Evolutionary conservation across 2,329 filamentous ascomycete species (phyloP), one percentile per base, ranked within the genome.

Genomic region (Septoria linicola): DNA sequence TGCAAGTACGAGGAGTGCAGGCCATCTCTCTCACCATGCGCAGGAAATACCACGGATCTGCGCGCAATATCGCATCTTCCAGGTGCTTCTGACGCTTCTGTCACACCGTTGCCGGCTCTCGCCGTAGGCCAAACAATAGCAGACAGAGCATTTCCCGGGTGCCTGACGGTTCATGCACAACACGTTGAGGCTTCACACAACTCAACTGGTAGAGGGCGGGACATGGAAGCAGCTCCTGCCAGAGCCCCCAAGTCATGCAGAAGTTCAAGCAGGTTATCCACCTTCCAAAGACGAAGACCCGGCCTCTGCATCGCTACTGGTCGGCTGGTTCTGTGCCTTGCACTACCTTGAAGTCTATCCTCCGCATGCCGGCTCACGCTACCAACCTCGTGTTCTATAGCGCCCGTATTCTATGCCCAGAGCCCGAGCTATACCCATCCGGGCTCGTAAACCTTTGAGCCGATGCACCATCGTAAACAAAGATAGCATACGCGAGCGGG

Each of bases 331-430:
- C 21, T 35, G 36, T 48, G 25, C 44, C 44, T 41, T 32, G 36
- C 23, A 30, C 35, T 40, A 25, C 25, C 17, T 35, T 16, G 39
- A 46, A 47, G 37, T 25, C 23, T 39, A 43, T 30, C 31, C 42
- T 51, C 36, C 32, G 30, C 42, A 47, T 42, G 32, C 31, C 36
- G 25, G 34, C 36, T 34, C 14, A 37, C 6, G 25, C 23, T 19
- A 27, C 44, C 44, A 27, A 25, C 36, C 20, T 40, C 39, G 40
- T 41, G 43, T 49, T 41, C 43, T 39, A 49, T 49, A 44, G 50
- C 50, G 50, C 50, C 50, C 50, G 50, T 53, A 53, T 53, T 53
- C 39, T 37, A 8, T 41, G 25, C 36, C 27, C 25, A 40, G 46
- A 4, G 23, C 23, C 30, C 21, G 17, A 41, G 21, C 34, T 20